Evolutionary conservation across 306 rosid species (phyloP), one percentile per base, ranked within the genome.

Genomic region (Mucuna pruriens): DNA sequence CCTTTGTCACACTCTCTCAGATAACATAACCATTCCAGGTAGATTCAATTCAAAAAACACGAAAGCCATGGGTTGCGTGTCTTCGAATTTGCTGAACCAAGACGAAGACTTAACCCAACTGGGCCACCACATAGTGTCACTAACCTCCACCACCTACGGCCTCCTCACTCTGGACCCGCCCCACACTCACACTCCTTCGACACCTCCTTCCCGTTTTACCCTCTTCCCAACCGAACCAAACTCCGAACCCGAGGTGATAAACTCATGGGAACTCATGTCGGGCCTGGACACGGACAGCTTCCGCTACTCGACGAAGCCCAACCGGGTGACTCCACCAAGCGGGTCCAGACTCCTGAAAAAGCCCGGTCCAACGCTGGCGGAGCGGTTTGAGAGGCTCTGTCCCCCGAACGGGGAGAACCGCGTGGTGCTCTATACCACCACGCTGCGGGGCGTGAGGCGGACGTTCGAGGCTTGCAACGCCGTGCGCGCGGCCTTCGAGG

Each of bases 211-310:
- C 3, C 58, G 23, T n/a, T 17, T 51, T 9, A n/a, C 58, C 58
- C 25, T 51, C 20, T 51, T 17, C 58, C 58, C 58, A 23, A 1
- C 10, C 23, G 58, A 51, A 51, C 58, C 23, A 4, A 51, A 51
- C 22, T 51, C 58, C 25, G 22, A 75, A 3, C 85, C 91, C 0
- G 97, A 94, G 36, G 90, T 94, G 71, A 94, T 94, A 7, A 94
- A 92, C 89, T 92, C 97, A 0, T 94, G 98, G 98, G 98, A 94
- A 57, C 98, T 92, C 86, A 94, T 92, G 98, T 94, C 90, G 2
- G 98, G 97, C 23, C 97, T 92, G 6, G 98, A 92, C 79, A 48
- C 92, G 1, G 97, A 92, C 3, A 94, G 97, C 77, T 94, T 92
- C 89, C 90, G 97, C 0, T 90, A 92, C 76, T 81, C 91, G 31